Evolutionary conservation across 257 asterid genomes (phyloP).

Genomic region (Oldenlandia corymbosa): DNA sequence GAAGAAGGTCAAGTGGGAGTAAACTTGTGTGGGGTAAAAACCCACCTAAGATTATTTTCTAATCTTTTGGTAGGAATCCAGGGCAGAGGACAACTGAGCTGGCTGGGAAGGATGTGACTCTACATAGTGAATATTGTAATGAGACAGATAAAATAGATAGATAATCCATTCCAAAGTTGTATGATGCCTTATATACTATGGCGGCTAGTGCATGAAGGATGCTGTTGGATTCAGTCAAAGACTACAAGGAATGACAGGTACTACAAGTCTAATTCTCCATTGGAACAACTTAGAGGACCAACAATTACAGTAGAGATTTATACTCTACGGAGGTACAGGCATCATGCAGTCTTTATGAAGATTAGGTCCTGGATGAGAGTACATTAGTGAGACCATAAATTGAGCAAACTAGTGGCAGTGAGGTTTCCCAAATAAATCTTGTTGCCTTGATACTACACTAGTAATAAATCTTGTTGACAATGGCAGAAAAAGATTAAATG

Average conservation of each 20-base stretch:
- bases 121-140: not conserved
- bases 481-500: too few species aligned
- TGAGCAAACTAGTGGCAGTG: not conserved
- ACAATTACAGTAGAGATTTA: not conserved
- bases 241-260: not conserved
- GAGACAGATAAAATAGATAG: not conserved
- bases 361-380: not conserved
- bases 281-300: not conserved
- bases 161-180: not conserved
- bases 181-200: not conserved
- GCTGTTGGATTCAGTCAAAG: not conserved
- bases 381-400: not conserved
- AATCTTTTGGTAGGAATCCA: too few species aligned
- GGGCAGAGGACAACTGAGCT: too few species aligned
- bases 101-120: too few species aligned
- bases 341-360: not conserved
- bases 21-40: too few species aligned
- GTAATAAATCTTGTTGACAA: too few species aligned
- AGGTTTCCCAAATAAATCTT: not conserved
- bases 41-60: too few species aligned
- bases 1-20: not conserved
- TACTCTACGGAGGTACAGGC: not conserved
- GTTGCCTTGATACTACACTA: too few species aligned
- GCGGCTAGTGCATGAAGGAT: not conserved
- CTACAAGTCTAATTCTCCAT: not conserved